These are phyloP conservation scores for Pythium monospermum DNA, from an alignment of 352 stramenopile species.

Conservation along the genomic window DNA sequence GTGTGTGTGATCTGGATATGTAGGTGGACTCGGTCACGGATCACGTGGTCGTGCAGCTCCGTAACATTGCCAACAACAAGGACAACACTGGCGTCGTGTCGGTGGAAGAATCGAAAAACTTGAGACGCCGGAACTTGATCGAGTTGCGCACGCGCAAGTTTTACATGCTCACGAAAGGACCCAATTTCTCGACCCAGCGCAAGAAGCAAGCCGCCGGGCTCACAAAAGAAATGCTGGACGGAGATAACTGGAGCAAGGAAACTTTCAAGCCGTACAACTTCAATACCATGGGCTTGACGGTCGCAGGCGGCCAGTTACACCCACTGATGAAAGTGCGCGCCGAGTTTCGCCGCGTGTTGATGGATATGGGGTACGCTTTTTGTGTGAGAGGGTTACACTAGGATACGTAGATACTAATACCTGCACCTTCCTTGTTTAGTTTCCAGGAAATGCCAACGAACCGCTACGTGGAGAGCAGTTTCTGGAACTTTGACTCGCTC, in stretches of 20 bases:
- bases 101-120: conserved; percentile 69
- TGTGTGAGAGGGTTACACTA: neutral
- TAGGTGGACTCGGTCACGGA: conserved; percentile 57
- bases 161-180: conserved; percentile 91
- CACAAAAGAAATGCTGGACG: conserved; percentile 98
- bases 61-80: conserved; percentile 56
- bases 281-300: conserved; percentile 91
- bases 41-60: conserved; percentile 81
- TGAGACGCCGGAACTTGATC: conserved; percentile 82
- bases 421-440: conserved; percentile 24
- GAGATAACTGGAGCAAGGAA: conserved; percentile 93
- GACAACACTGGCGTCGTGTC: conserved; percentile 62
- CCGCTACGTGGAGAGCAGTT: conserved; percentile 98
- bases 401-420: neutral
- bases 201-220: conserved; percentile 96
- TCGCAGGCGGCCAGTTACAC: conserved; percentile 96
- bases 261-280: conserved; percentile 99
- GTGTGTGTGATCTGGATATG: conserved; percentile 1
- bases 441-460: conserved; percentile 99
- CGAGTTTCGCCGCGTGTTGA: conserved; percentile 98
- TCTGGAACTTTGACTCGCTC: conserved; percentile 99
- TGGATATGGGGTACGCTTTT: conserved; percentile 95
- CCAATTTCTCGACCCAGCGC: conserved; percentile 90
- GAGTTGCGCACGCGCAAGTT: conserved; percentile 90
- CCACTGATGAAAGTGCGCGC: conserved; percentile 96